phyloP scores from a whole-genome alignment of 306 rosid genomes.

The Begonia peltatifolia region DNA sequence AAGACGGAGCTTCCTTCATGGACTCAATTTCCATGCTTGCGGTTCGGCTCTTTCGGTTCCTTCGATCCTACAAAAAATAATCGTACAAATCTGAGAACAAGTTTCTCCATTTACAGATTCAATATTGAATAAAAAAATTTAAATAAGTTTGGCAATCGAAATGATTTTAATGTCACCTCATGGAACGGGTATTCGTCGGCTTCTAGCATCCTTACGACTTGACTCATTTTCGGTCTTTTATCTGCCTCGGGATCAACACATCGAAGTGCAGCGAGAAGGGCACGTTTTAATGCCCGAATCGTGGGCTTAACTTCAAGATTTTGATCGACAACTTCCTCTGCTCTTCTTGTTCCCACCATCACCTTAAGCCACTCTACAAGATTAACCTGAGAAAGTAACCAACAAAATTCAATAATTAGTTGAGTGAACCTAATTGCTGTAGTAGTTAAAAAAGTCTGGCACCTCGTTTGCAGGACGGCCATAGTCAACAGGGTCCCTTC shows the following conservation, averaged over 20 bases:
- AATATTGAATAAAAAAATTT: too few relatives aligned
- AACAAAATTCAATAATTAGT: too few relatives aligned
- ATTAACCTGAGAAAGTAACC: conserved; percentile 44
- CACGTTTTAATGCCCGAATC: conserved; percentile 62
- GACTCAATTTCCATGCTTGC: conserved; percentile 67
- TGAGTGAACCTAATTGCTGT: too few relatives aligned
- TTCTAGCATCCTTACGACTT: conserved; percentile 87
- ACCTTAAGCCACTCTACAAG: conserved; percentile 95
- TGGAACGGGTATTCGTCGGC: conserved; percentile 75
- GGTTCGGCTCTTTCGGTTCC: conserved; percentile 62
- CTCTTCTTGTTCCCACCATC: conserved; percentile 91
- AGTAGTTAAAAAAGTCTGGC: not conserved
- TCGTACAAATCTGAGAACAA: not conserved
- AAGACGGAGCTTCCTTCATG: conserved; percentile 33
- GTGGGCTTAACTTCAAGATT: conserved; percentile 66
- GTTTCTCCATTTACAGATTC: not conserved
- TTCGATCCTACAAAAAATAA: conserved; percentile 52
- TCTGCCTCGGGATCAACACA: conserved; percentile 86
- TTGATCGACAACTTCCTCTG: conserved; percentile 79
- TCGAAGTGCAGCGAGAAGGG: conserved; percentile 73
- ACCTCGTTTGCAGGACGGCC: conserved; percentile 69
- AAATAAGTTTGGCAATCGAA: too few relatives aligned
- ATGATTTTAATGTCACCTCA: conserved; percentile 38
- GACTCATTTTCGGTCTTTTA: conserved; percentile 91
- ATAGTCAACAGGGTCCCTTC: conserved; percentile 93